Percentiles rank a stretch among this genome's conserved stretches.
Conservation (phyloP, 1,139 yeast genomes). For the Debaryomyces robertsiae region DNA sequence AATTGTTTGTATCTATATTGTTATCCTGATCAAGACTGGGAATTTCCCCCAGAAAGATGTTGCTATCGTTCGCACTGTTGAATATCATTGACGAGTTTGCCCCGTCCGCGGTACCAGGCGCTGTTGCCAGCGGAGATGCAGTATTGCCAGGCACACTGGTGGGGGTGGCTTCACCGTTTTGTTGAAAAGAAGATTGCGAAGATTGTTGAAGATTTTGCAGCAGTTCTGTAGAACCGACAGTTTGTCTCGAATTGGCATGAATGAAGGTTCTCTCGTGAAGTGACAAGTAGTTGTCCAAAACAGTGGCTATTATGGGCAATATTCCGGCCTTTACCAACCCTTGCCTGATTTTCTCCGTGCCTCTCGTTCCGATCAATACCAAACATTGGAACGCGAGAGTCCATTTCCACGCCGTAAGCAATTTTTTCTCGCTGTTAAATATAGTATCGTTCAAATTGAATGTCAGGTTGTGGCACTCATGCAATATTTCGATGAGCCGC, state of each 20-base stretch:
- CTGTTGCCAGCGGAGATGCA: constrained; percentile 6
- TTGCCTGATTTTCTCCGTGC: constrained; percentile 81
- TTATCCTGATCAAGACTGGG: constrained; percentile 5
- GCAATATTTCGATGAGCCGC: constrained; percentile 79
- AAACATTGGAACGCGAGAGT: constrained; percentile 90
- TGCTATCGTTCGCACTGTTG: constrained; percentile 6
- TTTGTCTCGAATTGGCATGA: constrained; percentile 30
- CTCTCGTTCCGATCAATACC: constrained; percentile 89
- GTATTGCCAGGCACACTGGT: constrained; percentile 5
- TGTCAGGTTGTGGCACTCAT: constrained; percentile 64
- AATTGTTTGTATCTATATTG: constrained; percentile 7
- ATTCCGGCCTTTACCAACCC: constrained; percentile 91
- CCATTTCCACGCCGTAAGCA: constrained; percentile 93
- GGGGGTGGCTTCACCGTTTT: constrained; percentile 3
- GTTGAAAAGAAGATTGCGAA: constrained; percentile 3
- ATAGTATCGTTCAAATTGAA: constrained; percentile 38
- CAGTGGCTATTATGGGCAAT: constrained; percentile 87
- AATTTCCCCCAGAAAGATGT: constrained; percentile 2
- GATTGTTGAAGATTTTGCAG: constrained; percentile 12
- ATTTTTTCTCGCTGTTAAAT: constrained; percentile 49
- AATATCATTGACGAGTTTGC: constrained; percentile 6
- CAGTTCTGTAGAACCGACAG: constrained; percentile 7
- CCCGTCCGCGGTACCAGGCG: constrained; percentile 8
- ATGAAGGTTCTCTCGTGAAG: constrained; percentile 43
- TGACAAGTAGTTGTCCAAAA: constrained; percentile 77